Percentiles rank a stretch among this genome's conserved stretches.
These are phyloP conservation scores for Copromyces sp. DNA, from an alignment of 495 filamentous ascomycete genomes.

Conservation along the genomic window DNA sequence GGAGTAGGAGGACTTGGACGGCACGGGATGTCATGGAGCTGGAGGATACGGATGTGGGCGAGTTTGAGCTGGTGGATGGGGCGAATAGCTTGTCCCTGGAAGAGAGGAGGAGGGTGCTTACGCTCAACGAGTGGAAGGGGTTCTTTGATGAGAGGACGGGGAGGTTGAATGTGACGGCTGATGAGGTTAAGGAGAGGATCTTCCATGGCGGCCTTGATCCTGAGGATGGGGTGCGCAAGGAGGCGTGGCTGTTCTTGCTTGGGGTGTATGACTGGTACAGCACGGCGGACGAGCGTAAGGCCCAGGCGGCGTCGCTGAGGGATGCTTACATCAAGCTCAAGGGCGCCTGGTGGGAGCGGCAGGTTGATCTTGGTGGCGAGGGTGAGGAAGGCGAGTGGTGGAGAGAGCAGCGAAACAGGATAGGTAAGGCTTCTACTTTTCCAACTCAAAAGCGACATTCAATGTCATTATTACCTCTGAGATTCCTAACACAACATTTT, in stretches of 20 bases:
- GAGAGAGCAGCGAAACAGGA: constrained; percentile 87
- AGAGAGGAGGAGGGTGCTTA: constrained; percentile 67
- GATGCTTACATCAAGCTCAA: constrained; percentile 94
- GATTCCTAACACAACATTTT: constrained; percentile 17
- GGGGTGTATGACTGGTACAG: constrained; percentile 90
- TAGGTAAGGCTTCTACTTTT: constrained; percentile 52
- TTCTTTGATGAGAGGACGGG: constrained; percentile 74
- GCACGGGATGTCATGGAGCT: constrained; percentile 86
- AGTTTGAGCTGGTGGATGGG: constrained; percentile 87
- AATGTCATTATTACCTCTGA: background rate
- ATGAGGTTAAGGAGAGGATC: constrained; percentile 91
- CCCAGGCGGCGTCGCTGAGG: constrained; percentile 69
- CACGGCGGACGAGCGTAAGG: constrained; percentile 67
- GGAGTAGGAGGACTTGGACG: constrained; percentile 80
- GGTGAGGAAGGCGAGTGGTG: constrained; percentile 81
- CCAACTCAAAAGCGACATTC: background rate
- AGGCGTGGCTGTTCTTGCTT: constrained; percentile 91
- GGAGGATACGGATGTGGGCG: constrained; percentile 86
- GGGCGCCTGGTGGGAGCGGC: constrained; percentile 90
- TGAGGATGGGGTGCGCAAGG: constrained; percentile 84
- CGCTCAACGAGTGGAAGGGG: constrained; percentile 72
- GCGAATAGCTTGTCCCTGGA: constrained; percentile 61
- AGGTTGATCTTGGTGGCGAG: constrained; percentile 69
- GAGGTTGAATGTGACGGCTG: constrained; percentile 61
- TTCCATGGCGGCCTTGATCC: constrained; percentile 91